Evolutionary conservation across 345 rosid species (phyloP), one percentile per base, ranked within the genome.

Genomic region (Acer yangbiense): DNA sequence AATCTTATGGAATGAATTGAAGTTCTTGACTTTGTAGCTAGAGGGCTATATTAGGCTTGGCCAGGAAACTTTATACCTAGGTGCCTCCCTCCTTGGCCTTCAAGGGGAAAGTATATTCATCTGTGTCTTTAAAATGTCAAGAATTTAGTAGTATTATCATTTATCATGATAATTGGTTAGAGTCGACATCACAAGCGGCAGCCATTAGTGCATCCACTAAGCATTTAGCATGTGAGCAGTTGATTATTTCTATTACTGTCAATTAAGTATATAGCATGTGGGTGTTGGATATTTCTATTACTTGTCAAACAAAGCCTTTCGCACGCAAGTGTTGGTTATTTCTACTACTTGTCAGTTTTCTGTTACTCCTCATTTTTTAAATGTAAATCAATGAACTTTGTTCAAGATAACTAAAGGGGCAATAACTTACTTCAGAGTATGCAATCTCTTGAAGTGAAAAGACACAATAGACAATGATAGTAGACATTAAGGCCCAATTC

Each of bases 381-480:
- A 68, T 69, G 18, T 13, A 44, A 69, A 69, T 48, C 16, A 23
- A 69, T 46, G 1, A 68, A 50, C 27, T 23, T 48, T 69, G 57
- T 18, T n/a, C 29, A 21, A 43, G 11, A 50, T 23, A 44, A 25
- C 17, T 68, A 3, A 48, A 69, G n/a, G n/a, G 60, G 16, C 1
- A 25, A 6, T 21, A 69, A 48, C 4, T 21, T 83, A 93, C 98
- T 95, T 95, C 97, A 1, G 93, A 62, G 85, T 93, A 95, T 67
- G 97, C 97, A 93, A 95, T 93, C 79, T 95, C 97, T 68, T 90
- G 94, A 71, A 95, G 97, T 23, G 98, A 91, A 84, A 93, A 90
- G 76, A 92, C 65, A 48, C 96, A 93, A 71, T 95, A 93, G 54
- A 92, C 97, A 2, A 92, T 80, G 65, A 93, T 89, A 35, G 99